Evolutionary conservation across 768 basidiomycete genomes (phyloP).

Genomic region (Hydnomerulius pinastri): DNA sequence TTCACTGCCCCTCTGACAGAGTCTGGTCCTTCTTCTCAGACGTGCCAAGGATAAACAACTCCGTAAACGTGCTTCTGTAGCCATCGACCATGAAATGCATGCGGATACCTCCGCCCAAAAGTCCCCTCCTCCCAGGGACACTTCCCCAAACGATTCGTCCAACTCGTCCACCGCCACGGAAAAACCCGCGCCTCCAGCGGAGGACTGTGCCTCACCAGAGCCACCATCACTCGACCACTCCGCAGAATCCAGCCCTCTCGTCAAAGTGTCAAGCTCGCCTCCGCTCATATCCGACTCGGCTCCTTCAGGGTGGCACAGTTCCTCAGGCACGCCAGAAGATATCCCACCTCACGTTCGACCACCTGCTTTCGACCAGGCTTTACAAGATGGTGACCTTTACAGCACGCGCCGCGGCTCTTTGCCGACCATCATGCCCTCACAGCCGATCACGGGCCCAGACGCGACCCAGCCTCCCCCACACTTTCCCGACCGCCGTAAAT

Average conservation of each 20-base stretch:
- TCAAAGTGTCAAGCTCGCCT: slow-evolving; percentile 27
- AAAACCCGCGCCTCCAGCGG: slow-evolving; percentile 35
- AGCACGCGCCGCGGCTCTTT: slow-evolving; percentile 55
- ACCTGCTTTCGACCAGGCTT: slow-evolving; percentile 21
- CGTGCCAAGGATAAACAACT: slow-evolving; percentile 84
- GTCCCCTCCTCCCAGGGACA: slow-evolving; percentile 16
- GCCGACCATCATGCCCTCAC: slow-evolving; percentile 40
- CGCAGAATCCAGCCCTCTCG: slow-evolving; percentile 7
- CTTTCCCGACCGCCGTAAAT: slow-evolving; percentile 39
- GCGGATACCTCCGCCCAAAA: slow-evolving; percentile 11
- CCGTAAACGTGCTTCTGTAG: slow-evolving; percentile 47
- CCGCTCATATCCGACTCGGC: slow-evolving; percentile 13
- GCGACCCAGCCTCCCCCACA: slow-evolving; percentile 37
- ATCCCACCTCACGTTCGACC: slow-evolving; percentile 25
- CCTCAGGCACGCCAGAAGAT: slow-evolving; percentile 33
- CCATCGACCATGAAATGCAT: slow-evolving; percentile 20
- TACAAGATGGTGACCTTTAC: slow-evolving; percentile 35
- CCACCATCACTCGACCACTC: slow-evolving; percentile 2
- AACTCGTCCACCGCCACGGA: slow-evolving; percentile 40
- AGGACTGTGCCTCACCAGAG: slow-evolving; percentile 12
- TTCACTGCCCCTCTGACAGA: slow-evolving; percentile 15
- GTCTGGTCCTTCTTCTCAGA: slow-evolving; percentile 41
- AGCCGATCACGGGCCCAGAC: slow-evolving; percentile 25
- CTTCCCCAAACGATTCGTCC: slow-evolving; percentile 32
- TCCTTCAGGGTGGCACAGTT: slow-evolving; percentile 32